Percentiles rank a stretch among this genome's conserved stretches.
phyloP scores from a whole-genome alignment of 176 grass and related monocot species.

The Metroxylon sagu region DNA sequence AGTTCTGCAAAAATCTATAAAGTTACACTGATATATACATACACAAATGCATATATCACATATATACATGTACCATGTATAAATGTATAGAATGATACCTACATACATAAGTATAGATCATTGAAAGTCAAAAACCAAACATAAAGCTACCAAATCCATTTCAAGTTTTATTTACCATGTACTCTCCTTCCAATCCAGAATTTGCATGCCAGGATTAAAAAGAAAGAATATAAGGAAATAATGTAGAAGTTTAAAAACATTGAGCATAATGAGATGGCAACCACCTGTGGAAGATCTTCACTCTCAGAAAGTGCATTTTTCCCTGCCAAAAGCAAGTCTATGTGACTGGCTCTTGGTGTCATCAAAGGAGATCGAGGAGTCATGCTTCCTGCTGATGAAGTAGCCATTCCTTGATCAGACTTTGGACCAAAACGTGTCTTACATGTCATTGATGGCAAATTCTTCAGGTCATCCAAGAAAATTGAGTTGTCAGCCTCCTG shows the following conservation, averaged over 20 bases:
- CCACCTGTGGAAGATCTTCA: conserved; percentile 77
- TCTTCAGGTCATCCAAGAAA: conserved; percentile 87
- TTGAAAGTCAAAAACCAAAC: no score
- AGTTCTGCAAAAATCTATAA: no score
- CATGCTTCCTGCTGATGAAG: conserved; percentile 90
- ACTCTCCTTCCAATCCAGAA: no score
- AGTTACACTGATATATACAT: no score
- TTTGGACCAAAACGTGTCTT: conserved; percentile 91
- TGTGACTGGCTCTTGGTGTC: conserved; percentile 75
- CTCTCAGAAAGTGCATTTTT: conserved; percentile 63
- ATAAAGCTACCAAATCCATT: no score
- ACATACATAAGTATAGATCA: no score
- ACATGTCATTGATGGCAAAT: conserved; percentile 75
- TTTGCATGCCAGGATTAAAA: not conserved
- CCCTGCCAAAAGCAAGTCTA: conserved; percentile 88
- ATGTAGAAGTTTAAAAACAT: not conserved
- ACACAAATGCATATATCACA: no score
- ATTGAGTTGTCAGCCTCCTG: conserved; percentile 73
- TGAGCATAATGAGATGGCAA: conserved; percentile 1
- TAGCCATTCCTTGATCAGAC: conserved; percentile 94
- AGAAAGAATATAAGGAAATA: not conserved
- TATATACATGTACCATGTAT: no score
- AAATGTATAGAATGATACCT: no score
- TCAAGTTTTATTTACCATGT: no score
- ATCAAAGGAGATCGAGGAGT: conserved; percentile 89